Base-by-base conservation (phyloP, 352 stramenopile species). In the Globisporangium okanoganense region DNA sequence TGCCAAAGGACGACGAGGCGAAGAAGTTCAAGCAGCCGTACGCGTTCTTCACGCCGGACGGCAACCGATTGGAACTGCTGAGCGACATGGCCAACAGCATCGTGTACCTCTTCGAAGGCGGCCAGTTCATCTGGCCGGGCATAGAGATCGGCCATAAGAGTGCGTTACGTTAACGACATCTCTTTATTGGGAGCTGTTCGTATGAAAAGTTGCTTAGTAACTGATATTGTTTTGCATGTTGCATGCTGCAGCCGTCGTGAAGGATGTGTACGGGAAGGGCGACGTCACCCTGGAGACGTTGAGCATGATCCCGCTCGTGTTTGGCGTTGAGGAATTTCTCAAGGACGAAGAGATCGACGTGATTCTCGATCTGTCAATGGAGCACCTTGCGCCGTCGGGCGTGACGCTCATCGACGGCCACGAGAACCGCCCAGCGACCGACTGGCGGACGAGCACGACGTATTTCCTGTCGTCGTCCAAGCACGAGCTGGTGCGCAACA, bases 371-470 rank as follows among this genome's bases (percentile, higher is more conserved):
- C 62, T 90, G 52, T 89, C 83, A 29, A 71, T 88, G 58, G 64
- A 74, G 25, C 78, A 92, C 47, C 58, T 92, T 29, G 66, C 70
- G 22, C 78, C 82, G 13, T 92, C 82, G 8, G 75, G 68, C 14
- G 82, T 93, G 56, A 78, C 71, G 27, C 70, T 81, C 36, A 71
- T 78, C 14, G 84, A 91, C 54, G 82, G 77, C 16, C 73, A 93
- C 55, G 78, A 87, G 58, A 80, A 80, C 41, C 76, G 78, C 3
- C 73, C 81, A 2, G 70, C 76, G 10, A 89, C 79, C 2, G 77
- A 89, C 55, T 93, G 81, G 83, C 72, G 83, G 45, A 93, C 83
- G 35, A 90, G 78, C 65, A 91, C 79, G 35, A 93, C 78, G 36
- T 88, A 89, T 65, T 93, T 85, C 45, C 47, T 93, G 49, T 60